phyloP scores from a whole-genome alignment of 75 land plant genomes.

The Selaginella moellendorffii region DNA sequence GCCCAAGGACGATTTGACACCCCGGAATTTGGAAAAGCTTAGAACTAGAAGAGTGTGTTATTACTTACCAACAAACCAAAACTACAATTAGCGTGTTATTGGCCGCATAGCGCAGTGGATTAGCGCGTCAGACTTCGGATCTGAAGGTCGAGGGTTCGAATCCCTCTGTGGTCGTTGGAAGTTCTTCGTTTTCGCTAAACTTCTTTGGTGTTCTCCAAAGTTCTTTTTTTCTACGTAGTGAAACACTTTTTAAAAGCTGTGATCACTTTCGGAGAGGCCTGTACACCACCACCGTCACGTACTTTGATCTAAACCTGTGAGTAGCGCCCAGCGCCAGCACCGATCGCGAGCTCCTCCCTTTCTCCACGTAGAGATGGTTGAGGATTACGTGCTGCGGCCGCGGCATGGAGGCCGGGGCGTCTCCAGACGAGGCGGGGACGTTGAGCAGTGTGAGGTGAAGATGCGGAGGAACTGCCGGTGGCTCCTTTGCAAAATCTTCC shows the following conservation, averaged over 20 bases:
- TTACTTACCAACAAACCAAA: no score
- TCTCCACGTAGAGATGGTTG: slow-evolving; percentile 84
- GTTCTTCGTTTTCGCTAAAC: no score
- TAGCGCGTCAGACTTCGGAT: not conserved
- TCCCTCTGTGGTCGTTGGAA: not conserved
- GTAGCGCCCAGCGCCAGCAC: slow-evolving; percentile 80
- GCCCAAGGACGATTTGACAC: no score
- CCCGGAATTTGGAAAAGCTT: no score
- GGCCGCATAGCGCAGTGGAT: slow-evolving; percentile 2
- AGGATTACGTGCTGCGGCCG: slow-evolving; percentile 63
- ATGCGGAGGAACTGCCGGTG: slow-evolving; percentile 77
- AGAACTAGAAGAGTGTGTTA: no score
- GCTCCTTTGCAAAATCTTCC: slow-evolving; percentile 78
- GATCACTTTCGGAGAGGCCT: slow-evolving; percentile 47
- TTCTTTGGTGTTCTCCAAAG: no score
- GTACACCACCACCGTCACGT: slow-evolving; percentile 81
- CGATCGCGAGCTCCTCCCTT: slow-evolving; percentile 40
- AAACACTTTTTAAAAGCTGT: no score
- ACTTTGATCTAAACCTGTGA: slow-evolving; percentile 74
- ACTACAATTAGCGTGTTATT: no score
- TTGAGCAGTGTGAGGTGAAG: slow-evolving; percentile 53
- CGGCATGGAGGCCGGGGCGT: slow-evolving; percentile 38
- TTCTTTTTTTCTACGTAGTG: no score
- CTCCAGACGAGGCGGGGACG: slow-evolving; percentile 28
- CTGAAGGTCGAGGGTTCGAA: not conserved